Base-by-base conservation (phyloP, 371 early-diverging fungal species). In the Thermomucor indicae-seudaticae region DNA sequence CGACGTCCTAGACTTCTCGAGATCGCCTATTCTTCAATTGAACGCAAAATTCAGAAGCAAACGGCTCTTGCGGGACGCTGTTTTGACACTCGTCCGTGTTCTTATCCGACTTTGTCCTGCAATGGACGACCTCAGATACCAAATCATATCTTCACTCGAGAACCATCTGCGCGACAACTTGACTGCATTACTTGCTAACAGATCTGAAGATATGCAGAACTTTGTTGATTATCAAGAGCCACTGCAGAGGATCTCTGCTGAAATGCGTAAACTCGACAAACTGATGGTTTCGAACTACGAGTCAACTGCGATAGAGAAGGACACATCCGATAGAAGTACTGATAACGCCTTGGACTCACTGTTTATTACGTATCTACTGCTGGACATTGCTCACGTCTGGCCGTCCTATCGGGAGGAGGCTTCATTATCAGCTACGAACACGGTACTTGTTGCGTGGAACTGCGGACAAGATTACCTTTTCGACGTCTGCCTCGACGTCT, bases 291-390 rank as follows among this genome's bases (percentile, higher is more conserved):
- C 29, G 30, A 44, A 45, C 4, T 11, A 7, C 24, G 27, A 22
- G n/a, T 11, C 49, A 12, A 35, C 39, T n/a, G 19, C 19, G 24
- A 22, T 7, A 7, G 34, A 23, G 24, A 35, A 47, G 16, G 12
- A 32, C 20, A 3, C 39, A n/a, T 27, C 23, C 17, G 27, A 27
- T 17, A 38, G 20, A n/a, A 23, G 24, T 3, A 43, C 43, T 1
- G 40, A 51, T 32, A 44, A 32, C 19, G 43, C 34, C 6, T 34
- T 51, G 28, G 51, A 51, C 14, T n/a, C 51, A 8, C 14, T 51
- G 6, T 65, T 71, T n/a, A 41, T 47, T 38, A 40, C 43, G 14
- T 71, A 57, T 31, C 24, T 72, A 2, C 35, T 72, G 22, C 48
- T 72, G 0, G 68, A 65, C 48, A 43, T 41, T 4, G 61, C 60